A percentile compares a stretch with the other conserved stretches of the same genome.
Conservation (phyloP, 2,329 filamentous ascomycete genomes). For the Blastomyces gilchristii region DNA sequence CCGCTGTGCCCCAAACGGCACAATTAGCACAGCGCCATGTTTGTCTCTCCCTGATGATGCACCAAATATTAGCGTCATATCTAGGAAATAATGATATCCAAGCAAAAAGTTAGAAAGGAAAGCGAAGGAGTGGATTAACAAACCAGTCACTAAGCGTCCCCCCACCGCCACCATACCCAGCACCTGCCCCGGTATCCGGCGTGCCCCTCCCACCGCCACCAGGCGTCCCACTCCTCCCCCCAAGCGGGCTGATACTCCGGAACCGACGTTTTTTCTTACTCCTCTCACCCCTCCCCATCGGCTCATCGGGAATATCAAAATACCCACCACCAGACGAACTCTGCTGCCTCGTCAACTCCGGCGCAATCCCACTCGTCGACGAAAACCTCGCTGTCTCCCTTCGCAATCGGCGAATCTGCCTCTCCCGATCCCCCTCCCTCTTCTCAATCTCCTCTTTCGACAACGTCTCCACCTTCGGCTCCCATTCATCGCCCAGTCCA, state of each 20-base stretch:
- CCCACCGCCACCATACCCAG: conserved; percentile 50
- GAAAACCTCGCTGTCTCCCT: conserved; percentile 89
- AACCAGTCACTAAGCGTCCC: conserved; percentile 56
- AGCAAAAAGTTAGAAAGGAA: neutral
- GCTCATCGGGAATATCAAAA: conserved; percentile 53
- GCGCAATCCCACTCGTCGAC: conserved; percentile 69
- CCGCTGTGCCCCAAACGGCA: conserved; percentile 72
- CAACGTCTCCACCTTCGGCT: conserved; percentile 68
- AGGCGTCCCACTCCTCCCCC: conserved; percentile 52
- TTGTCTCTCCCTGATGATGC: conserved; percentile 52
- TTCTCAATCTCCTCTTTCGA: conserved; percentile 97
- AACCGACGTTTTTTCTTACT: conserved; percentile 94
- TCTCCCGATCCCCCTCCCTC: conserved; percentile 84
- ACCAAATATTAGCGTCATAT: neutral
- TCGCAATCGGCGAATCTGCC: conserved; percentile 74
- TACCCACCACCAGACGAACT: conserved; percentile 41
- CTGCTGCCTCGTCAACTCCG: conserved; percentile 53
- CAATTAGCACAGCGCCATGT: conserved; percentile 87
- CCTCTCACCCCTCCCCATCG: conserved; percentile 82
- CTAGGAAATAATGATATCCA: conserved; percentile 8
- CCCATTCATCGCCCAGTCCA: conserved; percentile 73
- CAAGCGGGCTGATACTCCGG: conserved; percentile 75
- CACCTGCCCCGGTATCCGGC: conserved; percentile 50
- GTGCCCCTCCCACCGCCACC: conserved; percentile 73
- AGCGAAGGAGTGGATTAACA: conserved; percentile 9